These are phyloP conservation scores for Falciphora oryzae DNA, from an alignment of 2,329 filamentous ascomycete genomes.

Conservation along the genomic window DNA sequence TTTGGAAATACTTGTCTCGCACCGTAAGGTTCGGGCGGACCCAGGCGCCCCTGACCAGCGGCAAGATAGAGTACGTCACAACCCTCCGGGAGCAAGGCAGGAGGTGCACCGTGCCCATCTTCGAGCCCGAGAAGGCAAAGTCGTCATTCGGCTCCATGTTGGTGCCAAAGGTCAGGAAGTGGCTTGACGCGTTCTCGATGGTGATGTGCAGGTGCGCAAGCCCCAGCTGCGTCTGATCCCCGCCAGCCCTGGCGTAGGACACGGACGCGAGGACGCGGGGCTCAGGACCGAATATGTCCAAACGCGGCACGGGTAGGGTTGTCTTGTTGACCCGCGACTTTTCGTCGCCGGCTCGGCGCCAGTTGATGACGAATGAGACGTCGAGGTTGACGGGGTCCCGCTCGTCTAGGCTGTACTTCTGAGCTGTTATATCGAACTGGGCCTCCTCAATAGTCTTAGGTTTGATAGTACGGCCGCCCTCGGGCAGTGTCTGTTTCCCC, in stretches of 20 bases:
- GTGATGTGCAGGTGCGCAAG: conserved; percentile 50
- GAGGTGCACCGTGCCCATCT: conserved; percentile 72
- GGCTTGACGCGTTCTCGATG: conserved; percentile 89
- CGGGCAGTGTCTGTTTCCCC: conserved; percentile 32
- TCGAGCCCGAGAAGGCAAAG: conserved; percentile 89
- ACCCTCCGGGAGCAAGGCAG: conserved; percentile 73
- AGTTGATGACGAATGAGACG: conserved; percentile 67
- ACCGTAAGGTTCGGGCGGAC: conserved; percentile 69
- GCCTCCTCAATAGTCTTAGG: conserved; percentile 67
- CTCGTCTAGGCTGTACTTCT: conserved; percentile 77
- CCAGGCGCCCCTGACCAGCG: conserved; percentile 61
- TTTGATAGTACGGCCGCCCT: conserved; percentile 43
- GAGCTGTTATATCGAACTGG: conserved; percentile 66
- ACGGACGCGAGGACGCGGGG: conserved; percentile 71
- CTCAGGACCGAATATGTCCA: conserved; percentile 75
- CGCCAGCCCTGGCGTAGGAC: conserved; percentile 31
- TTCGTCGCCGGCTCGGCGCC: conserved; percentile 53
- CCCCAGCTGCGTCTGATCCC: conserved; percentile 11
- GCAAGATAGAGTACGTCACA: conserved; percentile 69
- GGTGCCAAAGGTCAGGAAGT: conserved; percentile 90
- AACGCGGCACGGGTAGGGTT: conserved; percentile 69
- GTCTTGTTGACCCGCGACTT: conserved; percentile 48
- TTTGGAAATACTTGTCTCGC: conserved; percentile 88
- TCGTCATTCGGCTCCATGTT: conserved; percentile 88
- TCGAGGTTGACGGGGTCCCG: conserved; percentile 69